Conservation (phyloP, 1,139 yeast genomes). For the Zygotorulaspora mrakii region DNA sequence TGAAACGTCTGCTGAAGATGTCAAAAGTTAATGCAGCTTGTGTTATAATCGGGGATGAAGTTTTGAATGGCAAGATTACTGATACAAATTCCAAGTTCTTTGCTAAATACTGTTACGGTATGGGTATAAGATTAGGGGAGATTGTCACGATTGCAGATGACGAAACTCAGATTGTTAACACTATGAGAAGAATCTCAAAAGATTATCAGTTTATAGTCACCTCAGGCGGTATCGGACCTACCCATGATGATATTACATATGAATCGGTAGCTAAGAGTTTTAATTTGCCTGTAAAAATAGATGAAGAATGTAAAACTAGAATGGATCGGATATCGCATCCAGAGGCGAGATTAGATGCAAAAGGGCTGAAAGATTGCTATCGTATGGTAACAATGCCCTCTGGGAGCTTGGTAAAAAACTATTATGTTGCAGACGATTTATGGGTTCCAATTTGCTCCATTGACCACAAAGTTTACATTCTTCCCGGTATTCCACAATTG, state of each 20-base stretch:
- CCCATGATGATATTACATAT: slow-evolving; percentile 87
- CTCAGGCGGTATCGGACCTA: slow-evolving; percentile 82
- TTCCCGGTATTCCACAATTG: slow-evolving; percentile 81
- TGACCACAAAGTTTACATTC: slow-evolving; percentile 56
- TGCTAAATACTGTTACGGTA: slow-evolving; percentile 63
- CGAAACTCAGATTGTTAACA: slow-evolving; percentile 55
- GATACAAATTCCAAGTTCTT: slow-evolving; percentile 75
- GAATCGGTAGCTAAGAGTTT: slow-evolving; percentile 64
- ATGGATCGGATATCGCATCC: slow-evolving; percentile 52
- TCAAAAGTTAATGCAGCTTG: slow-evolving; percentile 34
- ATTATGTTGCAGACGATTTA: slow-evolving; percentile 51
- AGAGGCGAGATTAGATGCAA: slow-evolving; percentile 41
- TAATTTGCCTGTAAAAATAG: slow-evolving; percentile 48
- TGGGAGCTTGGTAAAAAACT: slow-evolving; percentile 47
- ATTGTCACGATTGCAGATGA: slow-evolving; percentile 78
- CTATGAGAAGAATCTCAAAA: slow-evolving; percentile 46
- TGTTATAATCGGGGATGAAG: slow-evolving; percentile 78
- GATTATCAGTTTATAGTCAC: slow-evolving; percentile 70
- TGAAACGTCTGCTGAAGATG: slow-evolving; percentile 16
- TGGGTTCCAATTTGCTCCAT: slow-evolving; percentile 85
- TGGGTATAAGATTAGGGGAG: slow-evolving; percentile 61
- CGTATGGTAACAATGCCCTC: slow-evolving; percentile 77
- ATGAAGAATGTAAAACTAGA: slow-evolving; percentile 54
- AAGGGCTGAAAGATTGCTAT: slow-evolving; percentile 56
- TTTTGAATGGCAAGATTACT: slow-evolving; percentile 77